Conservation (phyloP, 2,329 filamentous ascomycete species). For the Colletotrichum viniferum region DNA sequence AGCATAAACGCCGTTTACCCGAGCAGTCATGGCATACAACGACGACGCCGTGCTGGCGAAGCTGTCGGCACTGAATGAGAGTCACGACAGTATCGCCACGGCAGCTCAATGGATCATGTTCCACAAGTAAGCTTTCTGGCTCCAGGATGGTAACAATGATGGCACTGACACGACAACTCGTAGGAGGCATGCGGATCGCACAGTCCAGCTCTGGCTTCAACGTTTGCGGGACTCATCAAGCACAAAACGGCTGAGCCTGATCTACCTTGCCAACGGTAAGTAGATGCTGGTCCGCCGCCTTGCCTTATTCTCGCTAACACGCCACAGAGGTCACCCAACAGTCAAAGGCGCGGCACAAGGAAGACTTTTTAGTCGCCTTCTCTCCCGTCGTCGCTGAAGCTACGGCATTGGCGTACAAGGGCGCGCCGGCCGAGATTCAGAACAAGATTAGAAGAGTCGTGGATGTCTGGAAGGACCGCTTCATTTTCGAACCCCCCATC, state of each 20-base stretch:
- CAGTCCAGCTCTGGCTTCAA: slow-evolving; percentile 89
- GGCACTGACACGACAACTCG: slow-evolving; percentile 4
- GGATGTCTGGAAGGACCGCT: slow-evolving; percentile 89
- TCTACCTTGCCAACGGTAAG: slow-evolving; percentile 94
- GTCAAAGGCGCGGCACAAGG: slow-evolving; percentile 88
- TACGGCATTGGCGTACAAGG: slow-evolving; percentile 88
- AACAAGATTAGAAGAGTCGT: slow-evolving; percentile 86
- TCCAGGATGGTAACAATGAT: not conserved
- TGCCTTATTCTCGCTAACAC: not conserved
- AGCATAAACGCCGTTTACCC: not conserved
- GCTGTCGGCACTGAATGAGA: slow-evolving; percentile 94
- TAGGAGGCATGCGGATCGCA: slow-evolving; percentile 90
- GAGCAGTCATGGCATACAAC: slow-evolving; percentile 81
- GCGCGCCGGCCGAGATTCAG: slow-evolving; percentile 84
- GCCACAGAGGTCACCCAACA: slow-evolving; percentile 91
- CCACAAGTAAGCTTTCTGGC: slow-evolving; percentile 55
- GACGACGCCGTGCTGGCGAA: slow-evolving; percentile 96
- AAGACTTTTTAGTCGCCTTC: slow-evolving; percentile 92
- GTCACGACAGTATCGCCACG: slow-evolving; percentile 94
- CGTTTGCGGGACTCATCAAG: slow-evolving; percentile 86
- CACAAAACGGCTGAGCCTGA: slow-evolving; percentile 84
- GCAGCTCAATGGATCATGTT: slow-evolving; percentile 99
- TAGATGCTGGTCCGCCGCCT: not conserved
- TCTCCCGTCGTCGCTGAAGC: slow-evolving; percentile 92
- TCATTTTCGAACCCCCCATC: slow-evolving; percentile 82